These are phyloP conservation scores for Fusarium bulbicola DNA, from an alignment of 2,329 filamentous ascomycete genomes.

Conservation along the genomic window DNA sequence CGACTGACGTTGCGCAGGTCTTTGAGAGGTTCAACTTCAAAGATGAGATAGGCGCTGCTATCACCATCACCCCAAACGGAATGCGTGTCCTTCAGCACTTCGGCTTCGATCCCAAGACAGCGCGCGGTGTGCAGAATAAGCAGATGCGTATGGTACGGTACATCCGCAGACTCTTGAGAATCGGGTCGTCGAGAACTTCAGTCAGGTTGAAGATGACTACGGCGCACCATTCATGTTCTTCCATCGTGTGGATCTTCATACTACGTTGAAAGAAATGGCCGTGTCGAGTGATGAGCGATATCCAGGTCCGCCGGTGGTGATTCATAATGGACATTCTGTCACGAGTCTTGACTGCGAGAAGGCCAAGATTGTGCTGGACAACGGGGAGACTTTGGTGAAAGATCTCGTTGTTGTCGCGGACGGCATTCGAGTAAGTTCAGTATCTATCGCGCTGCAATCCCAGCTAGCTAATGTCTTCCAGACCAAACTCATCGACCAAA, in stretches of 20 bases:
- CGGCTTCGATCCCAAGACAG: not conserved
- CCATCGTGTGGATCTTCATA: not conserved
- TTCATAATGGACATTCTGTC: not conserved
- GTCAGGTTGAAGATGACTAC: not conserved
- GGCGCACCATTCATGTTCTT: not conserved
- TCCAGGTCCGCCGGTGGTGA: not conserved
- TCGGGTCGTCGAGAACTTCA: not conserved
- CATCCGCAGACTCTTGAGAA: not conserved
- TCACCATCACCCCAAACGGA: not conserved
- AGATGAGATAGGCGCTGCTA: not conserved
- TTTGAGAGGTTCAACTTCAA: not conserved
- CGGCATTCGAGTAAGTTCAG: not conserved
- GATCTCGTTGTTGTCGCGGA: not conserved
- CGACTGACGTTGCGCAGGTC: not conserved
- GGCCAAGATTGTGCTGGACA: fast-evolving
- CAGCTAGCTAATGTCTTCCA: not conserved
- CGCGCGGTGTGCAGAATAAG: not conserved
- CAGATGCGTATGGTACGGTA: slow-evolving; percentile 12
- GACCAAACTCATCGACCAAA: not conserved
- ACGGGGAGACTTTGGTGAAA: not conserved
- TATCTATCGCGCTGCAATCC: fast-evolving
- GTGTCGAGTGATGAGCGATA: not conserved
- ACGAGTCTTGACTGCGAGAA: not conserved
- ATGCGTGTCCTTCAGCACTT: not conserved
- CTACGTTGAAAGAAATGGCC: not conserved